Percentiles rank a stretch among this genome's conserved stretches.
phyloP scores from a whole-genome alignment of 331 rosid genomes.

The Arachis monticola region DNA sequence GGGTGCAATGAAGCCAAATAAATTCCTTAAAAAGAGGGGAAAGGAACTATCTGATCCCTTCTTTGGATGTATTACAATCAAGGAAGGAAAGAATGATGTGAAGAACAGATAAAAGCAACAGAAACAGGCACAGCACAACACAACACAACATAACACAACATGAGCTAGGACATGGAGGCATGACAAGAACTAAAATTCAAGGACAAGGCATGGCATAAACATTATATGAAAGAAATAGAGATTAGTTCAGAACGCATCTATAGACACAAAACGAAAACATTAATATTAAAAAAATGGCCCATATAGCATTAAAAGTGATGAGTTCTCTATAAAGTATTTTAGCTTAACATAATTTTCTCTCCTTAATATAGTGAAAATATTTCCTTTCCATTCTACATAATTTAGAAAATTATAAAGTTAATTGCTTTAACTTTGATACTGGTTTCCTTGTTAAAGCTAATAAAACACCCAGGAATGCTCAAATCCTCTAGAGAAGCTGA shows the following conservation, averaged over 20 bases:
- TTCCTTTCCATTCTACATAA: conserved; percentile 12
- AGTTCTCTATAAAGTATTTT: conserved; percentile 2
- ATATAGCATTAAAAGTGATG: neutral
- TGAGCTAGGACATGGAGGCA: neutral
- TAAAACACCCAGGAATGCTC: conserved; percentile 20
- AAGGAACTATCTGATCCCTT: conserved; percentile 8
- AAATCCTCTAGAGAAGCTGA: neutral
- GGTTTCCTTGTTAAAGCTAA: conserved; percentile 14
- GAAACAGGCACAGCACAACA: neutral
- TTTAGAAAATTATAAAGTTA: conserved; percentile 7
- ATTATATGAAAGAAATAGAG: neutral
- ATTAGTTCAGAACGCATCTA: neutral
- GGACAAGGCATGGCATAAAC: conserved; percentile 10
- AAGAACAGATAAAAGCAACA: neutral
- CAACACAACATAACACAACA: neutral
- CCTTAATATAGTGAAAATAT: conserved; percentile 30
- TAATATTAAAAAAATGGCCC: neutral
- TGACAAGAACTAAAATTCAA: conserved; percentile 21
- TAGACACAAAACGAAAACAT: neutral
- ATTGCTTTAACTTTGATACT: conserved; percentile 24
- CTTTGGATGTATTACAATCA: neutral
- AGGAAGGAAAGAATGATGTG: conserved; percentile 5
- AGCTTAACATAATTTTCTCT: neutral
- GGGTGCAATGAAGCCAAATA: conserved; percentile 6
- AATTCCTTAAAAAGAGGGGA: neutral